phyloP scores from a whole-genome alignment of 495 filamentous ascomycete genomes.

The Tuber aestivum region DNA sequence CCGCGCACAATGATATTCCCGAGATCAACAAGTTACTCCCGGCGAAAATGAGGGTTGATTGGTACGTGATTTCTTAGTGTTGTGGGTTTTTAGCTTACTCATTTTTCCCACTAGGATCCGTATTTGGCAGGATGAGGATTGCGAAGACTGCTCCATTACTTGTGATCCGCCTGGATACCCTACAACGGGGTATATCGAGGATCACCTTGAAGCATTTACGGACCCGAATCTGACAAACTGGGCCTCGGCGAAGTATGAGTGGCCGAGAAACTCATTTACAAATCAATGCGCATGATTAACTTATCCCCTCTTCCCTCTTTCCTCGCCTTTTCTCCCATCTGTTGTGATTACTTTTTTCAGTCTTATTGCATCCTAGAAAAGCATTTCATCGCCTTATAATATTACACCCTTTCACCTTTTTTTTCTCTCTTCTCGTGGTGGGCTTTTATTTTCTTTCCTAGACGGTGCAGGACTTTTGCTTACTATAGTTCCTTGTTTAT shows the following conservation, averaged over 20 bases:
- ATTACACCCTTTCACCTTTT: not conserved
- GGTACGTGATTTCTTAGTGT: constrained; percentile 39
- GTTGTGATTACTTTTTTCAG: constrained; percentile 1
- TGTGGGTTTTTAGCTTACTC: not conserved
- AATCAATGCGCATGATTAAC: constrained; percentile 46
- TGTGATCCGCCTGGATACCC: constrained; percentile 67
- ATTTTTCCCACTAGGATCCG: constrained; percentile 47
- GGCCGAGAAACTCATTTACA: constrained; percentile 51
- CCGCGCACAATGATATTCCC: constrained; percentile 56
- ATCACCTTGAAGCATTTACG: constrained; percentile 57
- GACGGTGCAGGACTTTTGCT: not conserved
- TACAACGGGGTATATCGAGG: constrained; percentile 64
- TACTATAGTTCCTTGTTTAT: not conserved
- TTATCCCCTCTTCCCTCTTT: not conserved
- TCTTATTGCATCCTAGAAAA: not conserved
- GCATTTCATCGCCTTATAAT: not conserved
- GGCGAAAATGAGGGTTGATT: constrained; percentile 66
- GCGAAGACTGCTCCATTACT: constrained; percentile 51
- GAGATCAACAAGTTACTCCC: constrained; percentile 55
- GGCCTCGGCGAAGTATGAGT: constrained; percentile 48
- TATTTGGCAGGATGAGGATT: constrained; percentile 63
- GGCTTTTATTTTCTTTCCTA: constrained; percentile 1
- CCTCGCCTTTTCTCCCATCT: not conserved
- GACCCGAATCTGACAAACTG: constrained; percentile 62
- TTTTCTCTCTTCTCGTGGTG: not conserved